Evolutionary conservation across 345 rosid genomes (phyloP).

Genomic region (Ailanthus altissimus): DNA sequence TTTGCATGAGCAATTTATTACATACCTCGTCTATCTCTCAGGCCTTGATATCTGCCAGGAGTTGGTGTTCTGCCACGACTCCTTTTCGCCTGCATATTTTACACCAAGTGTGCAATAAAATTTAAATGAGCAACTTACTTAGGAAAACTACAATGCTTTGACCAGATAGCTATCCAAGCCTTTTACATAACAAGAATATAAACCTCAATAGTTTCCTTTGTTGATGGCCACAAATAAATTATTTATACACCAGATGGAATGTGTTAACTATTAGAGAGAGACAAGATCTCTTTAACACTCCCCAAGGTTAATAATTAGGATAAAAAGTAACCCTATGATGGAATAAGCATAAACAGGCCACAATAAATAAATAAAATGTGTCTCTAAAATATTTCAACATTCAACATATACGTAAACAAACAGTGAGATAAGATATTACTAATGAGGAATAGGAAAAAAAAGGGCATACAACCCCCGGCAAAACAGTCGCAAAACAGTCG

Average conservation of each 20-base stretch:
- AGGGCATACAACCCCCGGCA: conserved; percentile 45
- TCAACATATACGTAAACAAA: conserved; percentile 27
- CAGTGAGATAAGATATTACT: conserved; percentile 35
- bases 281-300: conserved; percentile 1
- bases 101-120: conserved; percentile 9
- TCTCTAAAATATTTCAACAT: conserved; percentile 20
- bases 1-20: not conserved
- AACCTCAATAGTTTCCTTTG: not conserved
- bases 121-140: not conserved
- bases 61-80: conserved; percentile 68
- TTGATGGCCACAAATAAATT: not conserved
- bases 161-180: not conserved
- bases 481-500: conserved; percentile 53
- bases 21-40: conserved; percentile 52
- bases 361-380: conserved; percentile 17
- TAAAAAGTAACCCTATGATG: conserved; percentile 12
- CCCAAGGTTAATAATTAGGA: conserved; percentile 4
- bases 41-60: conserved; percentile 61
- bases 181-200: conserved; percentile 3
- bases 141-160: not conserved
- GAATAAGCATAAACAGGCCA: conserved; percentile 20
- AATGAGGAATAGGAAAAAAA: conserved; percentile 37
- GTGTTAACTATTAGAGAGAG: not conserved
- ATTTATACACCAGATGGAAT: not conserved
- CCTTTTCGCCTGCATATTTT: conserved; percentile 58